Evolutionary conservation across 768 basidiomycete genomes (phyloP).

Genomic region (Coprinopsis strossmayeri): DNA sequence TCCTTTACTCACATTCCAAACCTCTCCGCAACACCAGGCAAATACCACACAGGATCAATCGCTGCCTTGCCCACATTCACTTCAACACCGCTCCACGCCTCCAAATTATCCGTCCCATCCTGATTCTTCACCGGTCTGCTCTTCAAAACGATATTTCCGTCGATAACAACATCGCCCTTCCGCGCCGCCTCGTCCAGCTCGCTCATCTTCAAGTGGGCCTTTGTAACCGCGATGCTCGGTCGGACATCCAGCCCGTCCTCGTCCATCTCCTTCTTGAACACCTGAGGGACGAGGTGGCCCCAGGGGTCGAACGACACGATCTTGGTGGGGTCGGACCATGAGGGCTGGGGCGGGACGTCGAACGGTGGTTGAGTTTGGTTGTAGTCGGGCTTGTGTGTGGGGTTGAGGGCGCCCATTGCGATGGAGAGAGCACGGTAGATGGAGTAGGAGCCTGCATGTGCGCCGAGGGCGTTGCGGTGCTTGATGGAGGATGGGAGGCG

Average conservation of each 20-base stretch:
- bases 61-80: slow-evolving; percentile 88
- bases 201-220: slow-evolving; percentile 89
- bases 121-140: slow-evolving; percentile 57
- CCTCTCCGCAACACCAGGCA: slow-evolving; percentile 90
- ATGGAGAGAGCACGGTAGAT: slow-evolving; percentile 93
- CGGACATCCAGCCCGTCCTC: slow-evolving; percentile 73
- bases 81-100: slow-evolving; percentile 74
- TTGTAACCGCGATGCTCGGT: slow-evolving; percentile 91
- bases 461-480: slow-evolving; percentile 88
- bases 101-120: slow-evolving; percentile 48
- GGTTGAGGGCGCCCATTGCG: slow-evolving; percentile 79
- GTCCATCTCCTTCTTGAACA: slow-evolving; percentile 58
- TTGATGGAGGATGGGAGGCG: slow-evolving; percentile 82
- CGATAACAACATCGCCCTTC: slow-evolving; percentile 65
- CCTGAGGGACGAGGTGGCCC: slow-evolving; percentile 79
- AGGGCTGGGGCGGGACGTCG: slow-evolving; percentile 63
- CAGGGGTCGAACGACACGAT: slow-evolving; percentile 94
- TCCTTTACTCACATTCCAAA: slow-evolving; percentile 73
- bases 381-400: slow-evolving; percentile 79
- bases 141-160: slow-evolving; percentile 77
- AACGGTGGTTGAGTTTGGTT: slow-evolving; percentile 81
- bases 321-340: slow-evolving; percentile 72
- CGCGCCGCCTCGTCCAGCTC: slow-evolving; percentile 83
- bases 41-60: slow-evolving; percentile 94
- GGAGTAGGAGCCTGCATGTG: slow-evolving; percentile 89